Evolutionary conservation across 2,329 filamentous ascomycete genomes (phyloP).

Genomic region (Capronia epimyces): DNA sequence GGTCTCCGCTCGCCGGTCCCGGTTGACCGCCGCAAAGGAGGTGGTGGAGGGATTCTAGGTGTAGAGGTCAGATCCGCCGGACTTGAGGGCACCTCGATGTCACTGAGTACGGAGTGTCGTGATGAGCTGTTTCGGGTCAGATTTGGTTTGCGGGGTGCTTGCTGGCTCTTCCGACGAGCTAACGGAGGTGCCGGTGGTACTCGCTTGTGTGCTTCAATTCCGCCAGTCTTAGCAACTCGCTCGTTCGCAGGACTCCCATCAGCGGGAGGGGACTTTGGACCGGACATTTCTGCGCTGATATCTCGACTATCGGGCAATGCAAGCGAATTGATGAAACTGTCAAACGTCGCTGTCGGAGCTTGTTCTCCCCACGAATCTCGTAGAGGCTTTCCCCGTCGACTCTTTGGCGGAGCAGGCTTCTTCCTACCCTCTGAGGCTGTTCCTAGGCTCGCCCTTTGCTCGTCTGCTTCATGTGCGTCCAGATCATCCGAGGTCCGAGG

Average conservation of each 20-base stretch:
- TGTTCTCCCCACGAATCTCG: conserved; percentile 34
- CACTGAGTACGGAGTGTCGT: conserved; percentile 30
- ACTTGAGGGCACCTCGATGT: conserved; percentile 30
- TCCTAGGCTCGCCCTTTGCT: conserved; percentile 39
- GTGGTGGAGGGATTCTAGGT: conserved; percentile 38
- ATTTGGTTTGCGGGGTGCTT: conserved; percentile 37
- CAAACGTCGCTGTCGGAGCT: conserved; percentile 16
- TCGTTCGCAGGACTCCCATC: conserved; percentile 23
- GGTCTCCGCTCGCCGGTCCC: conserved; percentile 31
- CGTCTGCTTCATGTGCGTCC: conserved; percentile 50
- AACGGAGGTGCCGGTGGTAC: conserved; percentile 47
- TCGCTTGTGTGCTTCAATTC: conserved; percentile 22
- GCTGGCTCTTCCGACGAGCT: conserved; percentile 44
- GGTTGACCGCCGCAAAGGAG: conserved; percentile 49
- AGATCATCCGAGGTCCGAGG: conserved; percentile 57
- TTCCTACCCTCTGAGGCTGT: conserved; percentile 48
- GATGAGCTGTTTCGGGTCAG: conserved; percentile 33
- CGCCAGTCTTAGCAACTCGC: not conserved
- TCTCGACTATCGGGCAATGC: conserved; percentile 6
- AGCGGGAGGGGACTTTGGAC: conserved; percentile 28
- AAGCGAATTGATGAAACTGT: conserved; percentile 23
- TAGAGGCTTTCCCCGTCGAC: conserved; percentile 71
- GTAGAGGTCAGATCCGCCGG: conserved; percentile 29
- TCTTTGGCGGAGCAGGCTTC: conserved; percentile 68
- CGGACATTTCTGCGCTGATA: conserved; percentile 6